Percentiles rank a stretch among this genome's conserved stretches.
These are phyloP conservation scores for Jamesozyma spencerorum DNA, from an alignment of 805 yeast genomes.

Conservation along the genomic window DNA sequence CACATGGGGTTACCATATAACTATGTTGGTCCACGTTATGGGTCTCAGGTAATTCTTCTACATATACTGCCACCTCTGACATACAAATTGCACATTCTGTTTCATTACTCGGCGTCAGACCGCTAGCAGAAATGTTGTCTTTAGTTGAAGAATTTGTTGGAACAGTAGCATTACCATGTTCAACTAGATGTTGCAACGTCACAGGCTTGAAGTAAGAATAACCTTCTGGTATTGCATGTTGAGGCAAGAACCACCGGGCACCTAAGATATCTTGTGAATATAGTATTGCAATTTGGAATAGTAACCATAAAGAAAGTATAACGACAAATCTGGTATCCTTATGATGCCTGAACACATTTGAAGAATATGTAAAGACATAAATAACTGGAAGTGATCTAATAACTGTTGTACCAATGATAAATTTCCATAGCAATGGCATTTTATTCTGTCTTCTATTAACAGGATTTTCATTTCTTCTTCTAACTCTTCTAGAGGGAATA, in stretches of 20 bases:
- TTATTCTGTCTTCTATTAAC: slow-evolving; percentile 30
- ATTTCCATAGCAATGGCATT: slow-evolving; percentile 63
- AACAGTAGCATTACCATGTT: slow-evolving; percentile 18
- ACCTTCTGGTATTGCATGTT: slow-evolving; percentile 63
- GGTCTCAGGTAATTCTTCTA: slow-evolving; percentile 26
- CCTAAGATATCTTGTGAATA: slow-evolving; percentile 61
- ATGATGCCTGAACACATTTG: slow-evolving; percentile 66
- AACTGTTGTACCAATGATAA: slow-evolving; percentile 57
- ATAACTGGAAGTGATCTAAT: slow-evolving; percentile 55
- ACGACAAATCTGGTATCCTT: slow-evolving; percentile 43
- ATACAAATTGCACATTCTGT: slow-evolving; percentile 87
- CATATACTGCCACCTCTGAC: slow-evolving; percentile 45
- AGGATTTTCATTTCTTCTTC: slow-evolving; percentile 9
- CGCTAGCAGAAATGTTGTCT: not conserved
- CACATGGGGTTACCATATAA: slow-evolving; percentile 85
- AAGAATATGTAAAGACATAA: slow-evolving; percentile 45
- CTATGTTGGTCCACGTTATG: slow-evolving; percentile 35
- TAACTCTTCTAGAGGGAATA: slow-evolving; percentile 18
- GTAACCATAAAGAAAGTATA: slow-evolving; percentile 45
- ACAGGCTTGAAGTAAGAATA: slow-evolving; percentile 60
- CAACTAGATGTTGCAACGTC: slow-evolving; percentile 21
- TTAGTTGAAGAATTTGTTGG: not conserved
- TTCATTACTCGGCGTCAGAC: slow-evolving; percentile 19
- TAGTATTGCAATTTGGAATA: slow-evolving; percentile 48
- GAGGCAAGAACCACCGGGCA: slow-evolving; percentile 76